Evolutionary conservation across 192 early-diverging fungal genomes (phyloP).

Genomic region (Piromyces sp.): DNA sequence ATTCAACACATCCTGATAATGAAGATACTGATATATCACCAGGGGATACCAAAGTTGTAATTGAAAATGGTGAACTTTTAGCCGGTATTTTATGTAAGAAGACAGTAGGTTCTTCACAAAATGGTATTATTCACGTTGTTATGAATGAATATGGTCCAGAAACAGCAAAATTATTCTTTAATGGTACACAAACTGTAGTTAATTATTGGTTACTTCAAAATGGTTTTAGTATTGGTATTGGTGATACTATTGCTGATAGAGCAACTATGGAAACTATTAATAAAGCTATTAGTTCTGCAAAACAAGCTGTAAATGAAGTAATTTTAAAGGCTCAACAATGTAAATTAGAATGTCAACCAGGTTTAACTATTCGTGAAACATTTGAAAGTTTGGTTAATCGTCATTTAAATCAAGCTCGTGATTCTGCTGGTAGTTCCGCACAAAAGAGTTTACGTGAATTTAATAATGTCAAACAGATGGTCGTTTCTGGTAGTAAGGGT

Average conservation of each 20-base stretch:
- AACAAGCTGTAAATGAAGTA: slow-evolving; percentile 56
- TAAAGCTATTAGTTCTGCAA: slow-evolving; percentile 52
- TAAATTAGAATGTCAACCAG: slow-evolving; percentile 64
- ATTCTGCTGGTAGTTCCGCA: slow-evolving; percentile 73
- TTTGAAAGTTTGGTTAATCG: slow-evolving; percentile 78
- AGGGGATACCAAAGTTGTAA: slow-evolving; percentile 75
- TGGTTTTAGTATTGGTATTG: slow-evolving; percentile 93
- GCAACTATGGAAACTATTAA: slow-evolving; percentile 63
- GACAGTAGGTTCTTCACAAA: slow-evolving; percentile 70
- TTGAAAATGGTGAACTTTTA: slow-evolving; percentile 82
- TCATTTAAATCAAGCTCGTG: slow-evolving; percentile 78
- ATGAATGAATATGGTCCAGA: slow-evolving; percentile 84
- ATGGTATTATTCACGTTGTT: slow-evolving; percentile 85
- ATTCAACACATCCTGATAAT: slow-evolving; percentile 60
- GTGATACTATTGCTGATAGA: slow-evolving; percentile 85
- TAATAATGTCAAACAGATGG: slow-evolving; percentile 96
- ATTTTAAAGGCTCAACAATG: slow-evolving; percentile 70
- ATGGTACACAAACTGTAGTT: slow-evolving; percentile 76
- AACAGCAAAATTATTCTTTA: slow-evolving; percentile 73
- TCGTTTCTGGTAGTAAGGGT: slow-evolving; percentile 87
- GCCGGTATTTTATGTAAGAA: slow-evolving; percentile 90
- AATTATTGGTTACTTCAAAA: slow-evolving; percentile 91
- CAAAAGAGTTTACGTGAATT: slow-evolving; percentile 64
- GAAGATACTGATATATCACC: slow-evolving; percentile 63
- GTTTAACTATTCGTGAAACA: slow-evolving; percentile 81